Conservation (phyloP, 495 filamentous ascomycete species). For the Lineolata rhizophorae region DNA sequence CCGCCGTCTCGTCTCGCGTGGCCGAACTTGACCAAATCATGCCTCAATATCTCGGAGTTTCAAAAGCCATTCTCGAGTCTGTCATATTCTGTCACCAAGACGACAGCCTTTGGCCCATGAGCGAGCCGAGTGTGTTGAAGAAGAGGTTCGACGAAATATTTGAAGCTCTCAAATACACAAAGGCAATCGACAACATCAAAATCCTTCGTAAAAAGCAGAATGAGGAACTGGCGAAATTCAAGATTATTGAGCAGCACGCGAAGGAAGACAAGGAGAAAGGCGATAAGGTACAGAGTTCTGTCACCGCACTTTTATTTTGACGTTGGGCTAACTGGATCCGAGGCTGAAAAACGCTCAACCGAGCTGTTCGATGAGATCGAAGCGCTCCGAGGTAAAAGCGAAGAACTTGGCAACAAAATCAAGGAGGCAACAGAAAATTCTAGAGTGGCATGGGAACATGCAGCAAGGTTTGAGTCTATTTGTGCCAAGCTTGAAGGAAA, state of each 20-base stretch:
- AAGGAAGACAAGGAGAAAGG: conserved; percentile 76
- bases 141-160: conserved; percentile 96
- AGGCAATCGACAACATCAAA: conserved; percentile 90
- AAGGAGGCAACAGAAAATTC: conserved; percentile 30
- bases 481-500: conserved; percentile 55
- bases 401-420: conserved; percentile 33
- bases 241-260: conserved; percentile 48
- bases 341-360: conserved; percentile 35
- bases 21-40: conserved; percentile 64
- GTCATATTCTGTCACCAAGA: conserved; percentile 99
- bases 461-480: conserved; percentile 35
- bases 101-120: conserved; percentile 95
- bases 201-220: conserved; percentile 60
- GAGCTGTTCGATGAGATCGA: conserved; percentile 58
- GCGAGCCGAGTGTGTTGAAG: conserved; percentile 63
- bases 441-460: conserved; percentile 36
- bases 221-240: conserved; percentile 45
- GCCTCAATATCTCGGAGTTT: conserved; percentile 76
- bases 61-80: conserved; percentile 66
- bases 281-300: conserved; percentile 25
- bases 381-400: conserved; percentile 31
- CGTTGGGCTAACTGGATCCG: conserved; percentile 4
- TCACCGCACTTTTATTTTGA: background rate
- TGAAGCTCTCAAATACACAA: conserved; percentile 88
- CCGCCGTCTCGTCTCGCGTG: conserved; percentile 51